These are phyloP conservation scores for Dipodascopsis tothii DNA, from an alignment of 805 yeast genomes.

Conservation along the genomic window DNA sequence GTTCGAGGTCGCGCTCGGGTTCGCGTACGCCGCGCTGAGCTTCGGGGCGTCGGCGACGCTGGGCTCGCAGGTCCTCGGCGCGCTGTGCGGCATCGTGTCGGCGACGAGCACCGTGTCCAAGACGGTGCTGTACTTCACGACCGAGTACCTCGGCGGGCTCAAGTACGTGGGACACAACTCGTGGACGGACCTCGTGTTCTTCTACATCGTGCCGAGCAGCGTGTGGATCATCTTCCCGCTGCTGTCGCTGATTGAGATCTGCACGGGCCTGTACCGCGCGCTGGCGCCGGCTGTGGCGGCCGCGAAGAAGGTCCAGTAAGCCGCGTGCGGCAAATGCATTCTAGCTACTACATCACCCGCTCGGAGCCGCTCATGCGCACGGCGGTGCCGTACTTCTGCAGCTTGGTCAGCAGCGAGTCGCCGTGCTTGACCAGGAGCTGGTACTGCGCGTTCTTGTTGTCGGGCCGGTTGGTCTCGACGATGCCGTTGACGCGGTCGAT, in stretches of 20 bases:
- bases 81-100: conserved; percentile 10
- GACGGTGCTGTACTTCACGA: conserved; percentile 17
- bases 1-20: conserved; percentile 9
- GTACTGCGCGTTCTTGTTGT: conserved; percentile 90
- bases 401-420: conserved; percentile 81
- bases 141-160: conserved; percentile 15
- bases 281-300: conserved; percentile 3
- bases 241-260: conserved; percentile 6
- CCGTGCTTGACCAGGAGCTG: conserved; percentile 84
- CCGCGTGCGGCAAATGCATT: too few species aligned
- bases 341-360: conserved; percentile 19
- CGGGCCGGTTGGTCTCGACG: conserved; percentile 92
- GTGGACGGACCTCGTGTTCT: conserved; percentile 1
- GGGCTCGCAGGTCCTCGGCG: conserved; percentile 9
- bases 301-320: conserved; percentile 9
- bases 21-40: conserved; percentile 8
- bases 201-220: conserved; percentile 13
- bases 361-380: conserved; percentile 93
- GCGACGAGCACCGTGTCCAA: conserved; percentile 20
- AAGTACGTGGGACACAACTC: conserved; percentile 22
- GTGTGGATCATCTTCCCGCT: conserved; percentile 15
- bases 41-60: conserved; percentile 3
- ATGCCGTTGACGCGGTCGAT: conserved; percentile 90
- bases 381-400: conserved; percentile 95
- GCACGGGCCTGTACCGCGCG: conserved; percentile 7